A percentile compares a stretch with the other conserved stretches of the same genome.
Conservation (phyloP, 129 eudicot genomes). For the Artemisia annua region DNA sequence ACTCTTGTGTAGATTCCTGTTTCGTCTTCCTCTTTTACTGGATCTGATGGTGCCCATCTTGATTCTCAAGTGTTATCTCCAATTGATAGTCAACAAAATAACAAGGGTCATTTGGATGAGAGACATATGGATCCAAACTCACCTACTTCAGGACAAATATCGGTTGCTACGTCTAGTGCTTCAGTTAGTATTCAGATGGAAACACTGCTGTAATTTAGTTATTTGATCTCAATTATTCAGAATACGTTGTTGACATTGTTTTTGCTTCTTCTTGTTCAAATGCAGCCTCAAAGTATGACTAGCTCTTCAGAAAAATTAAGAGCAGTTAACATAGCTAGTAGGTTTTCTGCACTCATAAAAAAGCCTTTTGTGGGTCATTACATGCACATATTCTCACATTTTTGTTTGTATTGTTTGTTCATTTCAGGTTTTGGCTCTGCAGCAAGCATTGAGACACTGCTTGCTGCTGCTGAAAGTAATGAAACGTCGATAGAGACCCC, state of each 20-base stretch:
- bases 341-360: conserved; percentile 18
- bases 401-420: conserved; percentile 1
- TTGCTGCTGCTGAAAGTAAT: conserved; percentile 71
- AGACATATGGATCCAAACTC: conserved; percentile 39
- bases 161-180: conserved; percentile 18
- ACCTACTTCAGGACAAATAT: conserved; percentile 32
- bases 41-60: conserved; percentile 34
- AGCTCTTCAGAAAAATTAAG: no score
- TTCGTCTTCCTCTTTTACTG: conserved; percentile 40
- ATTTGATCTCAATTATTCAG: no score
- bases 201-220: no score
- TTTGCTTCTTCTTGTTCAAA: no score
- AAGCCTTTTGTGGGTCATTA: conserved; percentile 28
- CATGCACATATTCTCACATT: not conserved
- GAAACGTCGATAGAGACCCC: conserved; percentile 61
- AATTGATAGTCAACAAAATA: conserved; percentile 42
- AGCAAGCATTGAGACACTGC: conserved; percentile 60
- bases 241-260: no score
- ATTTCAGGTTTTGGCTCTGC: conserved; percentile 74
- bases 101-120: conserved; percentile 10
- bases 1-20: conserved; percentile 27
- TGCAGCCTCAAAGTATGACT: no score
- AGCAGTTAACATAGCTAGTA: conserved; percentile 42
- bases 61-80: conserved; percentile 46
- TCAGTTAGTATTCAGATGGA: no score